Evolutionary conservation across 257 asterid species (phyloP).

Genomic region (Solanum tacnaense): DNA sequence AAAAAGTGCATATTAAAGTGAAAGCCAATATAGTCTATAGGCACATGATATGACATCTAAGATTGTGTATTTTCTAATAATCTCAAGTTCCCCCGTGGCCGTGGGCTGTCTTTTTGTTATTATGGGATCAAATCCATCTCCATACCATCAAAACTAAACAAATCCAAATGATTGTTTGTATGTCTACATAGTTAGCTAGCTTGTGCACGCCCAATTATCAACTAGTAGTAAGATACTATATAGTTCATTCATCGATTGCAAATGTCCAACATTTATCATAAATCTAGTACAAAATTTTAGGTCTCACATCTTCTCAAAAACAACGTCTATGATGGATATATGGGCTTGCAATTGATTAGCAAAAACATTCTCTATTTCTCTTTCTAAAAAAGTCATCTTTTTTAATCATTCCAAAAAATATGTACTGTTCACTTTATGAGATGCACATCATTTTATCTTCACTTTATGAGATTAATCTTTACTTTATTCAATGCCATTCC

Average conservation of each 20-base stretch:
- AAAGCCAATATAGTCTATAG: not conserved
- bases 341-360: not conserved
- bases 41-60: not conserved
- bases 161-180: not conserved
- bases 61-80: not conserved
- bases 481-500: not conserved
- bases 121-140: not conserved
- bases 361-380: not conserved
- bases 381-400: not conserved
- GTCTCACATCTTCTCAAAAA: not conserved
- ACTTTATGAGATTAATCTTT: not conserved
- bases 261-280: not conserved
- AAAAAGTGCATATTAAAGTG: not conserved
- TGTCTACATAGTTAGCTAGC: not conserved
- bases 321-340: not conserved
- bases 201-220: not conserved
- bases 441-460: not conserved
- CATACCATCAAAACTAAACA: not conserved
- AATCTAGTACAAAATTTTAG: not conserved
- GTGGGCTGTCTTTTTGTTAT: not conserved
- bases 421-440: not conserved
- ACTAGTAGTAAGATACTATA: not conserved
- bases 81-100: not conserved
- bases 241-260: too few species aligned
- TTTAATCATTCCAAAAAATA: not conserved